Conservation (phyloP, 1,284 basidiomycete genomes). For the Salmacisia buchloeana region DNA sequence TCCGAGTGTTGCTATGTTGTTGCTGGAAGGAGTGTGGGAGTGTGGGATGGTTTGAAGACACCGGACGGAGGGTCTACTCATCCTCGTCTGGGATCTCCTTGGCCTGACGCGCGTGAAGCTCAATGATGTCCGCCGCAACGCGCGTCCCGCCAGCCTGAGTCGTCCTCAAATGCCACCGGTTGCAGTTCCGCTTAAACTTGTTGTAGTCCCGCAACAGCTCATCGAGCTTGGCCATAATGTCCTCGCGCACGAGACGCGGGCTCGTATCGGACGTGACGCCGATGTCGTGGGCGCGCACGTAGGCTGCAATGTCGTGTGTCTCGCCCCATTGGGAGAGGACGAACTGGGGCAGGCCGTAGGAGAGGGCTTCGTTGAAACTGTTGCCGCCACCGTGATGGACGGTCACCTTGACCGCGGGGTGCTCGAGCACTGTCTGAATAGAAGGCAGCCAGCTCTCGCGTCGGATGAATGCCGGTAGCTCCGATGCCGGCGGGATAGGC, state of each 20-base stretch:
- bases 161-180: constrained; percentile 25
- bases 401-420: constrained; percentile 32
- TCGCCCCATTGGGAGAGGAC: constrained; percentile 42
- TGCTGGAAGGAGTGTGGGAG: too few species aligned
- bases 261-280: constrained; percentile 14
- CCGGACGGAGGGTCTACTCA: neutral
- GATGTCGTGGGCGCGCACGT: constrained; percentile 24
- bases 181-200: constrained; percentile 22
- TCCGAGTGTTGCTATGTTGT: too few species aligned
- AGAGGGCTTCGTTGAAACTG: constrained; percentile 44
- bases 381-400: constrained; percentile 47
- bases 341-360: constrained; percentile 39
- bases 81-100: neutral
- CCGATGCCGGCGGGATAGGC: constrained; percentile 10
- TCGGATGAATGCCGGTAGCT: constrained; percentile 31
- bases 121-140: constrained; percentile 28
- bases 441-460: constrained; percentile 32
- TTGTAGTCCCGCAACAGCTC: constrained; percentile 13
- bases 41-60: neutral
- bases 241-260: constrained; percentile 2
- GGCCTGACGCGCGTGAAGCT: constrained; percentile 17
- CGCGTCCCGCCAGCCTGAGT: constrained; percentile 30
- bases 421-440: constrained; percentile 30
- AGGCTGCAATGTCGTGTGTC: constrained; percentile 31
- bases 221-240: constrained; percentile 1